These are phyloP conservation scores for Lolium multiflorum DNA, from an alignment of 176 grass and related monocot genomes.

Conservation along the genomic window DNA sequence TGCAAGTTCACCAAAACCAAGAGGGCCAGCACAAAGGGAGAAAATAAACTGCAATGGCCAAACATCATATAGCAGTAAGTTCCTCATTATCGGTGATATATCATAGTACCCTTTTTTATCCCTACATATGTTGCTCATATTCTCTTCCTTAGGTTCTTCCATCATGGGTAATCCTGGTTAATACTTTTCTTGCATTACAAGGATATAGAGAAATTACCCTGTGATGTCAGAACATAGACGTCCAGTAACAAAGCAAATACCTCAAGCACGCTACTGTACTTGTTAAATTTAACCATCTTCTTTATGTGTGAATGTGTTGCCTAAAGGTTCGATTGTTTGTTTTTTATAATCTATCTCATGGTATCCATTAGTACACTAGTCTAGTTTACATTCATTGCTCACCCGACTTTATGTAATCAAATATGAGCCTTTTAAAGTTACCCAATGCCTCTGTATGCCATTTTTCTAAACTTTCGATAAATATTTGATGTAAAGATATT, in stretches of 20 bases:
- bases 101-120: neutral
- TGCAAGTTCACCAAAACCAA: neutral
- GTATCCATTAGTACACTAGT: neutral
- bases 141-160: neutral
- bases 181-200: neutral
- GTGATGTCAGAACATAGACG: neutral
- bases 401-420: neutral
- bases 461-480: neutral
- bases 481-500: neutral
- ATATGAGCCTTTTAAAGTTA: neutral
- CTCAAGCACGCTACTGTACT: neutral
- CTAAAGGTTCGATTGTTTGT: neutral
- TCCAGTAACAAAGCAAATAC: neutral
- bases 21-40: neutral
- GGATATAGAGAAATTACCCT: neutral
- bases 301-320: neutral
- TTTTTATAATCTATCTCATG: neutral
- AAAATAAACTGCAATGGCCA: neutral
- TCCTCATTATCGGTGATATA: neutral
- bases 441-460: neutral
- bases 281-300: neutral
- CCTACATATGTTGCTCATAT: neutral
- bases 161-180: neutral
- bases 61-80: conserved; percentile 25
- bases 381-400: neutral